A percentile compares a stretch with the other conserved stretches of the same genome.
Evolutionary conservation across 2,329 filamentous ascomycete genomes (phyloP).

Genomic region (Lasiodiplodia sp.): DNA sequence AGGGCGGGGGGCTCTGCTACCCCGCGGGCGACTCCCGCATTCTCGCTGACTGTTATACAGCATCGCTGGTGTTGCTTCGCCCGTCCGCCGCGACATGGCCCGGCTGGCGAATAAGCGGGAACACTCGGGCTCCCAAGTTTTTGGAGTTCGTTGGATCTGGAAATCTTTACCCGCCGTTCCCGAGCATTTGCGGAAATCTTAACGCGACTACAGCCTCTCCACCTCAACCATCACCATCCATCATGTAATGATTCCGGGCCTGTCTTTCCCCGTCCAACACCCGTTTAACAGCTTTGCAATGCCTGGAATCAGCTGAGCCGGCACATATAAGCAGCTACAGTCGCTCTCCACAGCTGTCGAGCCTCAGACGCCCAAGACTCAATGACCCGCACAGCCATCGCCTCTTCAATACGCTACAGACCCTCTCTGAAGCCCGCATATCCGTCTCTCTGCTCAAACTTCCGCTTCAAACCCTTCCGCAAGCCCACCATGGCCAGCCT

Average conservation of each 20-base stretch:
- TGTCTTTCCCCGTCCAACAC: not conserved
- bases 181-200: conserved; percentile 13
- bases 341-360: not conserved
- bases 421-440: not conserved
- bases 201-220: not conserved
- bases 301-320: not conserved
- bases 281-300: conserved; percentile 14
- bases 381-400: conserved; percentile 8
- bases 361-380: not conserved
- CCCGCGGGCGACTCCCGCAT: not conserved
- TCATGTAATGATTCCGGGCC: not conserved
- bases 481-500: conserved; percentile 7
- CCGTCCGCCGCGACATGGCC: not conserved
- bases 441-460: not conserved
- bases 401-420: conserved; percentile 2
- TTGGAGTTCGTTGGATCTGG: not conserved
- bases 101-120: not conserved
- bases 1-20: not conserved
- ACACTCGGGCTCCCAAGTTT: not conserved
- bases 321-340: not conserved
- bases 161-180: conserved; percentile 6
- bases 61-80: not conserved
- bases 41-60: not conserved
- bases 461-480: not conserved
- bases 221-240: conserved; percentile 3